These are phyloP conservation scores for Andrographis paniculata DNA, from an alignment of 305 asterid species.

Conservation along the genomic window DNA sequence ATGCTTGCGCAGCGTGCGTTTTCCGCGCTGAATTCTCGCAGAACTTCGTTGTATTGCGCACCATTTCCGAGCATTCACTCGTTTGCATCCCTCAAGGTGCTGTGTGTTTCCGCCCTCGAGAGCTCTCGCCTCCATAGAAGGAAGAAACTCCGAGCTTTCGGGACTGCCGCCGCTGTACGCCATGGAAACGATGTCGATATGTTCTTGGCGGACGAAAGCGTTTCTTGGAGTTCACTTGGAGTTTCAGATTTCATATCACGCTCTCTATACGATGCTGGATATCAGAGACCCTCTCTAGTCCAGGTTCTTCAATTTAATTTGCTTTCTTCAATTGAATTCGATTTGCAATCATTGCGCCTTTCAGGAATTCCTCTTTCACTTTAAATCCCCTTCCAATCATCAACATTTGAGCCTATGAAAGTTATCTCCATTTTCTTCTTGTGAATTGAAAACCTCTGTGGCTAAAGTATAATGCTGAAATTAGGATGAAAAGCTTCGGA, in stretches of 20 bases:
- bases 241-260: slow-evolving; percentile 55
- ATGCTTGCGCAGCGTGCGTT: slow-evolving; percentile 43
- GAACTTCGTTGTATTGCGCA: slow-evolving; percentile 24
- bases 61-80: slow-evolving; percentile 18
- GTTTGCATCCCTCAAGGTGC: slow-evolving; percentile 13
- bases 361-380: no score
- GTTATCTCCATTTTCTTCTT: not conserved
- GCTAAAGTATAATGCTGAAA: no score
- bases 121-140: slow-evolving; percentile 19
- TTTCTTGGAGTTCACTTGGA: slow-evolving; percentile 81
- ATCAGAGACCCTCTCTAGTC: slow-evolving; percentile 73
- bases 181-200: slow-evolving; percentile 37
- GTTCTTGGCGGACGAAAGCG: slow-evolving; percentile 67
- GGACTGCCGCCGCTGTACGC: slow-evolving; percentile 30
- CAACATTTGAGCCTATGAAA: not conserved
- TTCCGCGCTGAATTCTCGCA: slow-evolving; percentile 35
- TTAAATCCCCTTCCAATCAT: not conserved
- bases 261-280: slow-evolving; percentile 52
- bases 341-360: no score
- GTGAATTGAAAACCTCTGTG: no score
- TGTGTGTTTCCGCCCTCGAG: slow-evolving; percentile 18
- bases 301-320: slow-evolving; percentile 42
- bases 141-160: slow-evolving; percentile 34
- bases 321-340: not conserved
- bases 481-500: no score